Conservation (phyloP, 192 early-diverging fungal genomes). For the Bifiguratus adelaidae region DNA sequence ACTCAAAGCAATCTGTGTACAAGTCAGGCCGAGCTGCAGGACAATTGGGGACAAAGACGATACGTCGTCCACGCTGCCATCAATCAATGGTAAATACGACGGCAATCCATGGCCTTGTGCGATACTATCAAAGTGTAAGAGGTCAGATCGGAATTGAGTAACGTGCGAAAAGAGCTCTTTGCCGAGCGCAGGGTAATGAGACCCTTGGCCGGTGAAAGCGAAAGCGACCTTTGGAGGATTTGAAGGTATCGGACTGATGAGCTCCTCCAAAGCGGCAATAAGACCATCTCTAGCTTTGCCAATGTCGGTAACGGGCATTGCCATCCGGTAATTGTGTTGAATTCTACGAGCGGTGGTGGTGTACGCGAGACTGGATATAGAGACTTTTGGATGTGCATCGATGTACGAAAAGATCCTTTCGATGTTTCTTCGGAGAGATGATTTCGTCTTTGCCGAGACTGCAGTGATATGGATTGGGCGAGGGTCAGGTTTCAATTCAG, state of each 20-base stretch:
- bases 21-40: too few species aligned
- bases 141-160: too few species aligned
- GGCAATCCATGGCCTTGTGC: too few species aligned
- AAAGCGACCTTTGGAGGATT: neutral
- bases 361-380: neutral
- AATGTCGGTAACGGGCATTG: neutral
- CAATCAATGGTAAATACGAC: too few species aligned
- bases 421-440: neutral
- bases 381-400: neutral
- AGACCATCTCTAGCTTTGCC: neutral
- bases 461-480: neutral
- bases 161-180: conserved; percentile 2
- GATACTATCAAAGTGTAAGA: too few species aligned
- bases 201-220: neutral
- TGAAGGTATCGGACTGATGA: too few species aligned
- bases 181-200: neutral
- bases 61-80: too few species aligned
- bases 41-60: too few species aligned
- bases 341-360: conserved; percentile 2
- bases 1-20: neutral
- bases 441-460: neutral
- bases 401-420: neutral
- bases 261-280: too few species aligned
- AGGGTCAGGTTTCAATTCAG: neutral
- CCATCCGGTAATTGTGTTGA: neutral